These are phyloP conservation scores for Coemansia sp. DNA, from an alignment of 192 early-diverging fungal species.

Conservation along the genomic window DNA sequence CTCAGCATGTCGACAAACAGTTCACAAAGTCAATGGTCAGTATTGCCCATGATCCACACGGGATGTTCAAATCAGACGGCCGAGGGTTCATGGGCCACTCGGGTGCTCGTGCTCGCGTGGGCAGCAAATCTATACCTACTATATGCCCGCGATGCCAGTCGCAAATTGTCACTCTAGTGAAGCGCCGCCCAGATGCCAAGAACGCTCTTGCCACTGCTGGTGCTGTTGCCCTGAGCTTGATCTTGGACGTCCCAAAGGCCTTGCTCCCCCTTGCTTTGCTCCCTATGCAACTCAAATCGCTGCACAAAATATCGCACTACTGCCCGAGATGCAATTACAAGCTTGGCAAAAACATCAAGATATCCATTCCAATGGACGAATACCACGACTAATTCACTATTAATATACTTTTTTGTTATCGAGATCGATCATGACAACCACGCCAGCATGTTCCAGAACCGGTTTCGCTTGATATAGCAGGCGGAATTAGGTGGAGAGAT, in stretches of 20 bases:
- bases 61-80: slow-evolving; percentile 35
- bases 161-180: slow-evolving; percentile 39
- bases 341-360: slow-evolving; percentile 44
- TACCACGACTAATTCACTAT: neutral
- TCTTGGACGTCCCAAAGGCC: slow-evolving; percentile 27
- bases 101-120: slow-evolving; percentile 23
- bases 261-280: slow-evolving; percentile 40
- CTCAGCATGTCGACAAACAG: slow-evolving; percentile 25
- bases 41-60: slow-evolving; percentile 39
- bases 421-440: neutral
- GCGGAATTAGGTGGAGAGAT: slow-evolving; percentile 1
- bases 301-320: slow-evolving; percentile 37
- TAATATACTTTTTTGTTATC: neutral
- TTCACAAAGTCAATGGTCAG: slow-evolving; percentile 33
- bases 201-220: slow-evolving; percentile 33
- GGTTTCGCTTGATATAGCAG: neutral
- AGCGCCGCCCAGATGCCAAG: slow-evolving; percentile 28
- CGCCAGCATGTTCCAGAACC: neutral
- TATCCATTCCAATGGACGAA: slow-evolving; percentile 23
- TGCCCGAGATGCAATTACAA: slow-evolving; percentile 50
- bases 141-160: slow-evolving; percentile 41
- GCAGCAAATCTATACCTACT: slow-evolving; percentile 35
- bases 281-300: slow-evolving; percentile 43
- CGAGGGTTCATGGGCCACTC: slow-evolving; percentile 11
- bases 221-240: slow-evolving; percentile 28